Base-by-base conservation (phyloP, 2,329 filamentous ascomycete genomes). In the Colletotrichum incanum region DNA sequence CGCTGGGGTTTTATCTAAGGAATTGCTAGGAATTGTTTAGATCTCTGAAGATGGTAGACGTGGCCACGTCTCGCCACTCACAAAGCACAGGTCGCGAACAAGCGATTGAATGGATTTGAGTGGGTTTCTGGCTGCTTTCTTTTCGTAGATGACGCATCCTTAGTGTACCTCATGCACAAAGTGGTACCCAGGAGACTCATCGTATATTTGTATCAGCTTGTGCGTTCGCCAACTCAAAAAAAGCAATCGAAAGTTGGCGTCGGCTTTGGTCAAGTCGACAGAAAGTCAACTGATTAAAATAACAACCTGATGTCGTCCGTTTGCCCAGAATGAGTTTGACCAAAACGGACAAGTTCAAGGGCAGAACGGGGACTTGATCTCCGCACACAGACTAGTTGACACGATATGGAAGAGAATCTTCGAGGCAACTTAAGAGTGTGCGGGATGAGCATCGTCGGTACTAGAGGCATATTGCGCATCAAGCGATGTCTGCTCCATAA, bases 341-440 rank as follows among this genome's bases (percentile, higher is more conserved):
- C 89, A 90, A 89, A 86, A 90, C 89, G 89, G 82, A 77, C 77
- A 76, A 72, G 78, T 79, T 82, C 83, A 82, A 80, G 82, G 83
- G 81, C 76, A 77, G 79, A 79, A 77, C 76, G 81, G 82, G 82
- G 84, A 81, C 78, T 89, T 84, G 71, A 89, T 98, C 88, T 98
- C 87, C 94, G 95, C 95, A 97, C 93, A 92, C 91, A 93, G 95
- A 98, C 95, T 96, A 92, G 95, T 96, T 92, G 93, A 91, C 94
- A 95, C 90, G 90, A 91, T 92, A 96, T 89, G 89, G 93, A 88
- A 85, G 85, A 89, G 87, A 86, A 87, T 82, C 84, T 85, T 91
- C 89, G 89, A 95, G 94, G 90, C 94, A 97, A 96, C 95, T 98
- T 93, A 98, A 97, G 93, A 93, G 93, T 93, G 93, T 96, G 94